Base-by-base conservation (phyloP, 257 asterid species). In the Handroanthus guayacan region DNA sequence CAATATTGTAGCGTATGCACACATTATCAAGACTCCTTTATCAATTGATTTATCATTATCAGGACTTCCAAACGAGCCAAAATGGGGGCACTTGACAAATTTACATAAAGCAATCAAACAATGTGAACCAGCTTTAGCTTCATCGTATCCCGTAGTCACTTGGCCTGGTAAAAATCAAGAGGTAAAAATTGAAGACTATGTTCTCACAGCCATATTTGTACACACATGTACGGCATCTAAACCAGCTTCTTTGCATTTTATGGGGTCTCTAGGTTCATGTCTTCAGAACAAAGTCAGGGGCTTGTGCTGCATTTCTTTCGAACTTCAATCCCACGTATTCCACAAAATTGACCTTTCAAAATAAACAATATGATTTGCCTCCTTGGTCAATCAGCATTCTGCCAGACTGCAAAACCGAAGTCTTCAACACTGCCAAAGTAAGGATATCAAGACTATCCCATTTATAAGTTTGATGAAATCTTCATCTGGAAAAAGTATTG, bases 341-440 rank as follows among this genome's bases (percentile, higher is more conserved):
- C 2, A 83, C 85, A 0, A 86, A 77, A 72, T 78, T 90, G 78
- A 87, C 82, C 54, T 90, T 90, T 76, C 86, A 80, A 58, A 85
- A 89, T 78, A 50, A 31, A 72, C 89, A 82, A 58, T 87, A 92
- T 47, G 83, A 86, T 76, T 55, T 92, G 81, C 97, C 96, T 78
- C 90, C 97, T 34, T 92, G 97, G 97, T 92, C 97, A 9, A 86
- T 92, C 80, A 90, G 95, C 82, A 90, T 92, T 72, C 88, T 92
- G 62, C 97, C 96, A 0, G 96, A 90, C 80, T 92, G 97, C 91
- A 88, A 86, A 76, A 92, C 85, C 4, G 96, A 76, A 18, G 93
- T 85, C 69, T 90, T 80, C 86, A 92, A 90, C 88, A 90, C 97
- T 9, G 97, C 97, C 45, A 81, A 31, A 83, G 97, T 90, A 86